These are phyloP conservation scores for Trifolium pratense DNA, from an alignment of 306 rosid species.

Conservation along the genomic window DNA sequence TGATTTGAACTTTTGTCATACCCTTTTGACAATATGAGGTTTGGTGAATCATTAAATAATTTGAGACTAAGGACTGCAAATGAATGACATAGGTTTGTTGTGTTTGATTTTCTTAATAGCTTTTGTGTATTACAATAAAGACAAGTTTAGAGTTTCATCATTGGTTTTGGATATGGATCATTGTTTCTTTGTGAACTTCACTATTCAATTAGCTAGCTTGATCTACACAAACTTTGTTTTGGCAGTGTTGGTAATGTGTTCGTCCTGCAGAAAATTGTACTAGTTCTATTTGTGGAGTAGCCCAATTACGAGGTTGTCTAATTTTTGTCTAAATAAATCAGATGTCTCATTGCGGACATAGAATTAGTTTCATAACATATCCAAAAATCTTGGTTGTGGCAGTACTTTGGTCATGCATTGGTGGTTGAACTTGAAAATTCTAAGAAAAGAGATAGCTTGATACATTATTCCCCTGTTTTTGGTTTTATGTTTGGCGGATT, in stretches of 20 bases:
- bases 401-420: no score
- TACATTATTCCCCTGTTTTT: neutral
- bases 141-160: neutral
- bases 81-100: neutral
- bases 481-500: neutral
- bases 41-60: neutral
- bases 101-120: slow-evolving; percentile 6
- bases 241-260: neutral
- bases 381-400: neutral
- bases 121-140: slow-evolving; percentile 13
- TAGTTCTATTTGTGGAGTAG: neutral
- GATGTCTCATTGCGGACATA: neutral
- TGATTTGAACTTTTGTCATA: slow-evolving; percentile 21
- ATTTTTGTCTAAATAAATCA: neutral
- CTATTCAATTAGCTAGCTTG: neutral
- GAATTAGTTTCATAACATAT: neutral
- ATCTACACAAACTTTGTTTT: neutral
- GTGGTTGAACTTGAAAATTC: no score
- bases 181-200: slow-evolving; percentile 11
- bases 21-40: slow-evolving; percentile 2
- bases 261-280: neutral
- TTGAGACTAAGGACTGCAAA: neutral
- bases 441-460: neutral
- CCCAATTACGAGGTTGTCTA: neutral
- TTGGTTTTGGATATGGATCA: slow-evolving; percentile 7